Conservation (phyloP, 108 stramenopile species). For the Conticribra weissflogii region DNA sequence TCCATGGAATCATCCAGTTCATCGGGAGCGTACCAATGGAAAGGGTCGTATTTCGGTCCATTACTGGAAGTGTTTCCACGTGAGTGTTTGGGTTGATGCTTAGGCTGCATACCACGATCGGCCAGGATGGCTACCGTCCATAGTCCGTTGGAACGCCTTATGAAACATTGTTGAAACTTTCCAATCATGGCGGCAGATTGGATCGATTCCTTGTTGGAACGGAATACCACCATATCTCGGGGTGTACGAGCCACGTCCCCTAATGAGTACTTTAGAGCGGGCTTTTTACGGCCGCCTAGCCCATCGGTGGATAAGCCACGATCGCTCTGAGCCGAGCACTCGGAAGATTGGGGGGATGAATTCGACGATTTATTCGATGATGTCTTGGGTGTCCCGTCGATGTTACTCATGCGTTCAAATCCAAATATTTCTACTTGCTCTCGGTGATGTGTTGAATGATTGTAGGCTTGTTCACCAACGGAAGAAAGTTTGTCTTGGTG, state of each 20-base stretch:
- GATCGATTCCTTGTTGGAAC: constrained; percentile 11
- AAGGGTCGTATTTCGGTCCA: too few species aligned
- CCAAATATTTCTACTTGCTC: too few species aligned
- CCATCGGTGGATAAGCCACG: too few species aligned
- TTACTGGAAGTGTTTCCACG: too few species aligned
- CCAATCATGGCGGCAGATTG: constrained; percentile 16
- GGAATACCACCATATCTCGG: constrained; percentile 15
- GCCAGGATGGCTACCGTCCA: constrained; percentile 7
- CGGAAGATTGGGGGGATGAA: too few species aligned
- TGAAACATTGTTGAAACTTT: constrained; percentile 21
- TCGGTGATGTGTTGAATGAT: too few species aligned
- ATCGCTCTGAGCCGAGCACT: too few species aligned
- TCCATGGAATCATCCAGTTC: neutral
- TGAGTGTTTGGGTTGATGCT: neutral
- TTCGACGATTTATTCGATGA: too few species aligned
- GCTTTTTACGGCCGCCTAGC: neutral
- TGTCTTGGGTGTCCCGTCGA: too few species aligned
- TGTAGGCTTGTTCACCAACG: too few species aligned
- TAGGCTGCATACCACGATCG: constrained; percentile 15
- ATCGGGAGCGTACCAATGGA: neutral
- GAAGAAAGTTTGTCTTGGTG: too few species aligned
- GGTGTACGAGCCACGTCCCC: constrained; percentile 26
- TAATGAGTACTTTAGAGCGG: constrained; percentile 12
- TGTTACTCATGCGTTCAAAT: too few species aligned
- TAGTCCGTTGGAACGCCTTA: constrained; percentile 22